Percentiles rank a stretch among this genome's conserved stretches.
These are phyloP conservation scores for Neoascochyta sp. DNA, from an alignment of 2,329 filamentous ascomycete species.

Conservation along the genomic window DNA sequence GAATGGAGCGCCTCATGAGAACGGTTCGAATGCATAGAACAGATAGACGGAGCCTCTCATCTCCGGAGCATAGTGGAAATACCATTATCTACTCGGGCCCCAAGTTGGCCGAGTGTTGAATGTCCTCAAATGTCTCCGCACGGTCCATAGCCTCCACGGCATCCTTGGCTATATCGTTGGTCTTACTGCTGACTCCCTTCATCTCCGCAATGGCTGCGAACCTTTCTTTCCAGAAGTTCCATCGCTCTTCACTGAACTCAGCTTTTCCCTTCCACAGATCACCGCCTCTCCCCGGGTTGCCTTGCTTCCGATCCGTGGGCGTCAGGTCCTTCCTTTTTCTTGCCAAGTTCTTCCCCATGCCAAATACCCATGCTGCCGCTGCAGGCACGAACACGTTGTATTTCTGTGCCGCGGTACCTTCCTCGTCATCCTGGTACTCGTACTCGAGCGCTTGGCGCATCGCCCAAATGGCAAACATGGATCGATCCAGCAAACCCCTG, in stretches of 20 bases:
- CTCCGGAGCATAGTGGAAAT: no score
- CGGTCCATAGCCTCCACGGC: slow-evolving; percentile 29
- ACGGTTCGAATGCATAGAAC: no score
- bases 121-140: slow-evolving; percentile 17
- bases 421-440: slow-evolving; percentile 11
- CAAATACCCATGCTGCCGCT: slow-evolving; percentile 29
- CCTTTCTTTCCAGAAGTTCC: slow-evolving; percentile 32
- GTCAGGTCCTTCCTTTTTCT: slow-evolving; percentile 26
- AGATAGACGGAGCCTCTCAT: no score
- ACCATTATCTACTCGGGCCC: no score
- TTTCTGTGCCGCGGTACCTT: slow-evolving; percentile 18
- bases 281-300: slow-evolving; percentile 28
- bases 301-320: slow-evolving; percentile 21
- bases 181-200: slow-evolving; percentile 20
- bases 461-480: slow-evolving; percentile 27
- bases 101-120: slow-evolving; percentile 1
- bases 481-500: slow-evolving; percentile 13
- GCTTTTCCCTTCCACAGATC: slow-evolving; percentile 28
- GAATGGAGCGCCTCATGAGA: no score
- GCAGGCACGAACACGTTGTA: slow-evolving; percentile 28
- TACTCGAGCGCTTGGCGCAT: slow-evolving; percentile 30
- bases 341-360: slow-evolving; percentile 18
- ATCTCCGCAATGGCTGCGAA: slow-evolving; percentile 21
- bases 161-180: slow-evolving; percentile 20
- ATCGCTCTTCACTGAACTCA: slow-evolving; percentile 31